Evolutionary conservation across 257 asterid species (phyloP).

Genomic region (Pogostemon cablin): DNA sequence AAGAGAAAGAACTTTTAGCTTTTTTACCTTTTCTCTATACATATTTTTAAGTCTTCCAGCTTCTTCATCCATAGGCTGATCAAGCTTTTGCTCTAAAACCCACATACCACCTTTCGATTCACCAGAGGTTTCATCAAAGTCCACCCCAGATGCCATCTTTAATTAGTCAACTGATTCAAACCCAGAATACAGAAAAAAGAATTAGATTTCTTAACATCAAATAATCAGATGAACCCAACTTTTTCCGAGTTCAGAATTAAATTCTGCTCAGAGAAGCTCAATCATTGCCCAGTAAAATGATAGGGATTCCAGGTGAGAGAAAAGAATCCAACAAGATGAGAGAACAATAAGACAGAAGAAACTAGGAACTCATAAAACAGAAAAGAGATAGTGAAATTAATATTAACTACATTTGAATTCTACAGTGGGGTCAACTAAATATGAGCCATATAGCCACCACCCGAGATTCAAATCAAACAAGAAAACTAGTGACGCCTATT

Average conservation of each 20-base stretch:
- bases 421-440: slow-evolving; percentile 48
- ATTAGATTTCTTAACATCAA: neutral
- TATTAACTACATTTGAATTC: slow-evolving; percentile 31
- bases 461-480: slow-evolving; percentile 13
- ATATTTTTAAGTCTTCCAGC: slow-evolving; percentile 84
- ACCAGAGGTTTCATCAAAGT: slow-evolving; percentile 50
- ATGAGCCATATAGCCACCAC: slow-evolving; percentile 43
- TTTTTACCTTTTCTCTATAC: slow-evolving; percentile 85
- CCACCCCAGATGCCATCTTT: slow-evolving; percentile 60
- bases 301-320: neutral
- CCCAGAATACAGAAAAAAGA: neutral
- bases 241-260: slow-evolving; percentile 4
- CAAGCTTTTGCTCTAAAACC: slow-evolving; percentile 96
- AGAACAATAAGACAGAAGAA: slow-evolving; percentile 6
- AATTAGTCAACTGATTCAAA: neutral
- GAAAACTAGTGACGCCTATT: slow-evolving; percentile 18
- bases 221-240: slow-evolving; percentile 4
- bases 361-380: neutral
- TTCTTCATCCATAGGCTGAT: slow-evolving; percentile 99
- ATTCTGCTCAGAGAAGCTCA: slow-evolving; percentile 27
- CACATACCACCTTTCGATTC: slow-evolving; percentile 89
- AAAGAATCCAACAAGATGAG: neutral
- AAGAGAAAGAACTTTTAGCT: slow-evolving; percentile 5
- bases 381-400: slow-evolving; percentile 18
- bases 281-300: slow-evolving; percentile 28